These are phyloP conservation scores for Sugiyamaella smithiae DNA, from an alignment of 805 yeast species.

Conservation along the genomic window DNA sequence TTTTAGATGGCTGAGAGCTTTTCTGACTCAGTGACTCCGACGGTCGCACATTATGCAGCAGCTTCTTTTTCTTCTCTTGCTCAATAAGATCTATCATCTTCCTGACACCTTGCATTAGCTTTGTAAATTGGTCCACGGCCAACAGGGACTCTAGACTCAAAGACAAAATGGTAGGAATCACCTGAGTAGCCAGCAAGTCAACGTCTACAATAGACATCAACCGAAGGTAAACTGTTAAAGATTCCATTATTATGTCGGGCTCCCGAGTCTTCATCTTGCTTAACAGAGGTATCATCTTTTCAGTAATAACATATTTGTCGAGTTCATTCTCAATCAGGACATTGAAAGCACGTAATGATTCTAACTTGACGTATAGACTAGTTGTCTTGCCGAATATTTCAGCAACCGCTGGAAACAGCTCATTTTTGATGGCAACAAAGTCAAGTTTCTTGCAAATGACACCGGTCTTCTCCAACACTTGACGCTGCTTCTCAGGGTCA, in stretches of 20 bases:
- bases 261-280: slow-evolving; percentile 75
- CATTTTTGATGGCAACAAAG: slow-evolving; percentile 67
- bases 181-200: slow-evolving; percentile 50
- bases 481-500: slow-evolving; percentile 49
- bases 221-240: slow-evolving; percentile 43
- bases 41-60: slow-evolving; percentile 21
- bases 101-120: slow-evolving; percentile 41
- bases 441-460: slow-evolving; percentile 50
- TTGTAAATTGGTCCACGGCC: slow-evolving; percentile 41
- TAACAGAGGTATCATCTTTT: slow-evolving; percentile 77
- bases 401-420: slow-evolving; percentile 69
- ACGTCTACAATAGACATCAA: slow-evolving; percentile 42
- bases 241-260: slow-evolving; percentile 54
- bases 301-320: slow-evolving; percentile 69
- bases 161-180: slow-evolving; percentile 53
- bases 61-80: slow-evolving; percentile 38
- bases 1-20: background rate
- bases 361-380: slow-evolving; percentile 70
- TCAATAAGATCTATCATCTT: slow-evolving; percentile 46
- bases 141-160: slow-evolving; percentile 48
- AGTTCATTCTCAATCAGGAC: slow-evolving; percentile 48
- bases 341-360: slow-evolving; percentile 60
- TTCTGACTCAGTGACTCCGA: background rate
- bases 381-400: slow-evolving; percentile 80
- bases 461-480: slow-evolving; percentile 45